Evolutionary conservation across 2,329 filamentous ascomycete genomes (phyloP).

Genomic region (Trichophyton schoenleinii): DNA sequence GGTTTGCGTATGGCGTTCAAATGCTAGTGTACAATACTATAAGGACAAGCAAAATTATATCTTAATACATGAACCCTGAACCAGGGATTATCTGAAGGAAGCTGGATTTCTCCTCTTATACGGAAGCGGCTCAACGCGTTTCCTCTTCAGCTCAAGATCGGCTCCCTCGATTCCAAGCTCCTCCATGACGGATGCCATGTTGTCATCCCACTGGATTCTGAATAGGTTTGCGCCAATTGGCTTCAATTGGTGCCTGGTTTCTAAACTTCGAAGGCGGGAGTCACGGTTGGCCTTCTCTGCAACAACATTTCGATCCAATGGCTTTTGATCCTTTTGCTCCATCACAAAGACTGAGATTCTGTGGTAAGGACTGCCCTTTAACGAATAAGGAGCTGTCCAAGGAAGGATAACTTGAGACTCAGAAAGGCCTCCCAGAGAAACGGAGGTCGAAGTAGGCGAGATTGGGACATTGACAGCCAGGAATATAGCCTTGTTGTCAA

Average conservation of each 20-base stretch:
- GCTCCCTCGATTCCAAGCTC: conserved; percentile 60
- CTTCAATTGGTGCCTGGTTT: conserved; percentile 53
- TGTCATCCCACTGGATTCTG: conserved; percentile 79
- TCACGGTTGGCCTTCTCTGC: conserved; percentile 44
- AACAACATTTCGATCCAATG: conserved; percentile 47
- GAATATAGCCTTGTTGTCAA: conserved; percentile 74
- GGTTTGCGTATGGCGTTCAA: neutral
- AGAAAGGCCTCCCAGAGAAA: conserved; percentile 53
- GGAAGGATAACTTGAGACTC: conserved; percentile 57
- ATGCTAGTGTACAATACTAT: conserved; percentile 11
- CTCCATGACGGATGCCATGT: conserved; percentile 76
- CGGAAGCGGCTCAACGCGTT: conserved; percentile 56
- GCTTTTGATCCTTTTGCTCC: conserved; percentile 55
- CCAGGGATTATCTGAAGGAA: conserved; percentile 29
- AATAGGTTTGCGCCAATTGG: conserved; percentile 80
- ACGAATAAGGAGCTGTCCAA: conserved; percentile 75
- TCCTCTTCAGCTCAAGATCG: conserved; percentile 73
- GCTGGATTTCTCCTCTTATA: conserved; percentile 48
- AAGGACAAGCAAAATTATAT: conserved; percentile 1
- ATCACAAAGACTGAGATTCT: conserved; percentile 73
- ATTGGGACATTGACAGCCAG: conserved; percentile 63
- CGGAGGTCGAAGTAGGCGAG: conserved; percentile 45
- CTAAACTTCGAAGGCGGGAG: conserved; percentile 65
- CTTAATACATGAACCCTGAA: neutral
- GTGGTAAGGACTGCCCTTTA: conserved; percentile 87